Evolutionary conservation across 495 filamentous ascomycete species (phyloP).

Genomic region (Aspergillus wentii): DNA sequence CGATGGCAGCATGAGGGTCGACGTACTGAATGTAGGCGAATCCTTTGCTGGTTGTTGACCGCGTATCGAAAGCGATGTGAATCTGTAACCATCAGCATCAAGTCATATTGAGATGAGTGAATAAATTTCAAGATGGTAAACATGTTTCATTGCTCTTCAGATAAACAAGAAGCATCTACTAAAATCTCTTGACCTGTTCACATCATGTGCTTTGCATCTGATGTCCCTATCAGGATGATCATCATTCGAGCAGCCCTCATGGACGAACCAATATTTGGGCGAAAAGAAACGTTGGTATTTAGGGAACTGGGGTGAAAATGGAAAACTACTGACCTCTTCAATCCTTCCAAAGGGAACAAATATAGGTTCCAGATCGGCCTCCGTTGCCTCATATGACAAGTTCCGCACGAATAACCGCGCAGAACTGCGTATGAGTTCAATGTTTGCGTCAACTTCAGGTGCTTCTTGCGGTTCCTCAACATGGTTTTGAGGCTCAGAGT

Average conservation of each 20-base stretch:
- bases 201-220: slow-evolving; percentile 77
- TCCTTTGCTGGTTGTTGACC: slow-evolving; percentile 66
- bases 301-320: too few species aligned
- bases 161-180: slow-evolving; percentile 70
- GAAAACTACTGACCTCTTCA: slow-evolving; percentile 71
- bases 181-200: slow-evolving; percentile 63
- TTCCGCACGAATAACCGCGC: slow-evolving; percentile 85
- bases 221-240: slow-evolving; percentile 99
- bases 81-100: slow-evolving; percentile 56
- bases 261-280: slow-evolving; percentile 4
- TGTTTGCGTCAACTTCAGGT: slow-evolving; percentile 28
- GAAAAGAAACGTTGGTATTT: too few species aligned
- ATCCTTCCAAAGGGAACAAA: slow-evolving; percentile 69
- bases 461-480: slow-evolving; percentile 9
- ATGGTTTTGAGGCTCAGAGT: slow-evolving; percentile 9
- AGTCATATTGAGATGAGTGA: slow-evolving; percentile 33
- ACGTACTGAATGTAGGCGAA: slow-evolving; percentile 82
- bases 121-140: slow-evolving; percentile 18
- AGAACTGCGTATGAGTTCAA: slow-evolving; percentile 39
- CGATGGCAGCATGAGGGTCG: slow-evolving; percentile 63
- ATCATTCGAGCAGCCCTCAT: slow-evolving; percentile 59
- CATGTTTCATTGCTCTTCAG: slow-evolving; percentile 53
- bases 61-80: slow-evolving; percentile 69
- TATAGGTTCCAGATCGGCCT: slow-evolving; percentile 66
- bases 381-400: slow-evolving; percentile 72